These are phyloP conservation scores for Dactylorhiza incarnata DNA, from an alignment of 106 monocot genomes.

Conservation along the genomic window DNA sequence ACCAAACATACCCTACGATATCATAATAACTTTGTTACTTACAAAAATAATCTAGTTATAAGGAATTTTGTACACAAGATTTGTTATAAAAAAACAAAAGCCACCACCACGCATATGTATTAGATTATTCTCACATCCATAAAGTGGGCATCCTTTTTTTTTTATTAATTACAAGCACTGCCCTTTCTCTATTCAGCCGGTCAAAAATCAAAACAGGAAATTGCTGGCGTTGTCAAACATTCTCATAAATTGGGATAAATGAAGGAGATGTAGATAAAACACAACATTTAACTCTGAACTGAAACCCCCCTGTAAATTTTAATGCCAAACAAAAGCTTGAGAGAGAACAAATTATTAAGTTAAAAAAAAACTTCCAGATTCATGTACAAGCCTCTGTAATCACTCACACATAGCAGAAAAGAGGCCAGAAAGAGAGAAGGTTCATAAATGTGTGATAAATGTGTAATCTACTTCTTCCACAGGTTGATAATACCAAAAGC, in stretches of 20 bases:
- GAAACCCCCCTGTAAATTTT: neutral
- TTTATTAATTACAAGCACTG: too few species aligned
- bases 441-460: neutral
- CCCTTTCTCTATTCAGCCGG: too few species aligned
- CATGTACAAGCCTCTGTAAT: neutral
- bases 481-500: conserved; percentile 2
- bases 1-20: too few species aligned
- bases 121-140: too few species aligned
- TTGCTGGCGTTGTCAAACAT: too few species aligned
- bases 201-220: too few species aligned
- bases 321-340: neutral
- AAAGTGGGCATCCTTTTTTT: too few species aligned
- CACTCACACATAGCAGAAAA: neutral
- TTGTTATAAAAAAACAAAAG: too few species aligned
- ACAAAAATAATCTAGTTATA: too few species aligned
- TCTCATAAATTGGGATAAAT: neutral
- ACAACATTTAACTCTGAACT: neutral
- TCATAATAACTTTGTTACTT: too few species aligned
- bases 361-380: neutral
- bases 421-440: neutral
- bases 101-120: too few species aligned
- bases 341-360: neutral
- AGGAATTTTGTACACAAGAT: too few species aligned
- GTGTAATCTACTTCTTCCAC: neutral
- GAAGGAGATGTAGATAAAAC: neutral